These are phyloP conservation scores for Saturnispora dispora DNA, from an alignment of 805 yeast species.

Conservation along the genomic window DNA sequence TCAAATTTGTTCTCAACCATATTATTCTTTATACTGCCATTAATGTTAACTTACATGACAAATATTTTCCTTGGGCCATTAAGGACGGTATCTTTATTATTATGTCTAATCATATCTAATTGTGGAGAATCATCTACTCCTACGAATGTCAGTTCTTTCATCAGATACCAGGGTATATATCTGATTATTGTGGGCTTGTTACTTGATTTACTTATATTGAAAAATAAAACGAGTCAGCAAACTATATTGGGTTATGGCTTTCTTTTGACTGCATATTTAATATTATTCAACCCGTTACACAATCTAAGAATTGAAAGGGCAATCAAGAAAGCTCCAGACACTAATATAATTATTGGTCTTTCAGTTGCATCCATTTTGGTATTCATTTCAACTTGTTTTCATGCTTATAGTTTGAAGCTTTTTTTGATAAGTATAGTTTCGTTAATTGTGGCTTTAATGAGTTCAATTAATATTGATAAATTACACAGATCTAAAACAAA, in stretches of 20 bases:
- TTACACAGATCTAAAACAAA: slow-evolving; percentile 8
- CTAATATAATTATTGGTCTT: neutral
- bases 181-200: slow-evolving; percentile 7
- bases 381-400: slow-evolving; percentile 10
- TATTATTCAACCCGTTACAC: slow-evolving; percentile 4
- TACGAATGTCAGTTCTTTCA: neutral
- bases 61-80: slow-evolving; percentile 21
- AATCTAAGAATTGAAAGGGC: neutral
- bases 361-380: slow-evolving; percentile 2
- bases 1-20: neutral
- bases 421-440: slow-evolving; percentile 26
- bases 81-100: slow-evolving; percentile 20
- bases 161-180: slow-evolving; percentile 14
- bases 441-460: slow-evolving; percentile 19
- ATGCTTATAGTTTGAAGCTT: slow-evolving; percentile 23
- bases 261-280: slow-evolving; percentile 2
- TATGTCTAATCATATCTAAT: slow-evolving; percentile 13
- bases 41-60: slow-evolving; percentile 17
- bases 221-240: neutral
- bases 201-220: neutral
- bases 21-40: slow-evolving; percentile 11
- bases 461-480: slow-evolving; percentile 23
- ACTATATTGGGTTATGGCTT: slow-evolving; percentile 7
- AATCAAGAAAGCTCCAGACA: slow-evolving; percentile 1
- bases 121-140: slow-evolving; percentile 10